phyloP scores from a whole-genome alignment of 1,284 basidiomycete genomes.

The Apiotrichum veenhuisii region DNA sequence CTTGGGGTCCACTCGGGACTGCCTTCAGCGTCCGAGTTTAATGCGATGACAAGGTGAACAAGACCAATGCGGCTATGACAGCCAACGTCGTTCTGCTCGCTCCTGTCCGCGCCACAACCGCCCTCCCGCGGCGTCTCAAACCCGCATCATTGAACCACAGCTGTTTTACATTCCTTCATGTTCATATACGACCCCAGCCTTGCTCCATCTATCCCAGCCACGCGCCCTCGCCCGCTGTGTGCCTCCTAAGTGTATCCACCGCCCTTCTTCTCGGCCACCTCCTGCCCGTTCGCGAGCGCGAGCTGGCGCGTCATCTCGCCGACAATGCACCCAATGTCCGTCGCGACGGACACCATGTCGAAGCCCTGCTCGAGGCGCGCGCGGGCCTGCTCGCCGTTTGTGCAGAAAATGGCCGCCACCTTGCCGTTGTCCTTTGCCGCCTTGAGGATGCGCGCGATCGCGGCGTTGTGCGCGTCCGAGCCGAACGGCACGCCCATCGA shows the following conservation, averaged over 20 bases:
- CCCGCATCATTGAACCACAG: no score
- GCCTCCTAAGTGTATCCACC: constrained; percentile 11
- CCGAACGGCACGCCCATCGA: constrained; percentile 27
- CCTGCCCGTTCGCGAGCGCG: constrained; percentile 11
- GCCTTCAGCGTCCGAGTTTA: no score
- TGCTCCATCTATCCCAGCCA: no score
- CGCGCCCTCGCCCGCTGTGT: no score
- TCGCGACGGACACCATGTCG: constrained; percentile 44
- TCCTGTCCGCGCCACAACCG: no score
- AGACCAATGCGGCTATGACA: no score
- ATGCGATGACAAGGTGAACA: no score
- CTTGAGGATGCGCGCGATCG: constrained; percentile 59
- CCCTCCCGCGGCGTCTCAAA: no score
- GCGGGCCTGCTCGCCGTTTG: constrained; percentile 55
- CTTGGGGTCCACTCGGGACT: no score
- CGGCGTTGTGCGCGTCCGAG: constrained; percentile 51
- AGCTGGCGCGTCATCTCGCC: constrained; percentile 27
- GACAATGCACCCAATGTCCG: constrained; percentile 30
- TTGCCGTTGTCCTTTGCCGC: constrained; percentile 59
- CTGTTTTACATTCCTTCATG: no score
- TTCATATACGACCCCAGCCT: no score
- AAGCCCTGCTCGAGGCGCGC: constrained; percentile 58
- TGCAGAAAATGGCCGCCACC: constrained; percentile 55
- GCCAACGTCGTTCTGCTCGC: no score
- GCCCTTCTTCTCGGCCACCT: constrained; percentile 7